phyloP scores from a whole-genome alignment of 2,329 filamentous ascomycete genomes.

The Pestalotiopsis sp. region DNA sequence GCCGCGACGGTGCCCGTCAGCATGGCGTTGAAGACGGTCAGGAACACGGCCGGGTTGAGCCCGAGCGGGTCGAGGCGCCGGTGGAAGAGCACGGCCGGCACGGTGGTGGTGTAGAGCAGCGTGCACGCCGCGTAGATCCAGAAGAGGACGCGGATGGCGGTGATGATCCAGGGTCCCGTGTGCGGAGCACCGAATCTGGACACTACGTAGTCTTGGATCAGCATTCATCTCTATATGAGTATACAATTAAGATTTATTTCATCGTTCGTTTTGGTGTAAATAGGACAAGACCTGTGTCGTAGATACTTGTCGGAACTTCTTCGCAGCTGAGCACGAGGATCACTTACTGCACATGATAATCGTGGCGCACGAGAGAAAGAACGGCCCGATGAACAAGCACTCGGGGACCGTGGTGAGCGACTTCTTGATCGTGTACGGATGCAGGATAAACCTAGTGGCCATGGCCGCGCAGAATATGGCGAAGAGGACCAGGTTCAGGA shows the following conservation, averaged over 20 bases:
- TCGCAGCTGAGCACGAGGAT: conserved; percentile 20
- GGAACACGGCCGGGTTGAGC: conserved; percentile 66
- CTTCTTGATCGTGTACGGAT: conserved; percentile 34
- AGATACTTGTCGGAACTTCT: too few species aligned
- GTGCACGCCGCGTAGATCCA: conserved; percentile 62
- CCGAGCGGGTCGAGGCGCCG: conserved; percentile 43
- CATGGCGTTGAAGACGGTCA: conserved; percentile 67
- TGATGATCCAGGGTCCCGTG: conserved; percentile 51
- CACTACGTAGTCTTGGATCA: not conserved
- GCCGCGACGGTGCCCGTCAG: conserved; percentile 62
- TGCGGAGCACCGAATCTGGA: conserved; percentile 43
- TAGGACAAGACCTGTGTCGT: too few species aligned
- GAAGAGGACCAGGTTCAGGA: conserved; percentile 59
- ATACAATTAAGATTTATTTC: conserved; percentile 19
- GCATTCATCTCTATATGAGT: not conserved
- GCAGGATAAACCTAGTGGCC: conserved; percentile 40
- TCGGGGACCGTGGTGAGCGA: conserved; percentile 56
- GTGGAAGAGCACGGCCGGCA: conserved; percentile 62
- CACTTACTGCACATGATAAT: conserved; percentile 55
- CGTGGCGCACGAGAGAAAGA: conserved; percentile 63
- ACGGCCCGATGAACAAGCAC: conserved; percentile 63
- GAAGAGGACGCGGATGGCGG: conserved; percentile 57
- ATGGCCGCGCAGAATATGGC: conserved; percentile 48
- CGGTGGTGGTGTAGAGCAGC: conserved; percentile 53
- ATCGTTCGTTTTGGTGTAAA: too few species aligned